Conservation (phyloP, 148 eudicot genomes). For the Polygonum maritimum region DNA sequence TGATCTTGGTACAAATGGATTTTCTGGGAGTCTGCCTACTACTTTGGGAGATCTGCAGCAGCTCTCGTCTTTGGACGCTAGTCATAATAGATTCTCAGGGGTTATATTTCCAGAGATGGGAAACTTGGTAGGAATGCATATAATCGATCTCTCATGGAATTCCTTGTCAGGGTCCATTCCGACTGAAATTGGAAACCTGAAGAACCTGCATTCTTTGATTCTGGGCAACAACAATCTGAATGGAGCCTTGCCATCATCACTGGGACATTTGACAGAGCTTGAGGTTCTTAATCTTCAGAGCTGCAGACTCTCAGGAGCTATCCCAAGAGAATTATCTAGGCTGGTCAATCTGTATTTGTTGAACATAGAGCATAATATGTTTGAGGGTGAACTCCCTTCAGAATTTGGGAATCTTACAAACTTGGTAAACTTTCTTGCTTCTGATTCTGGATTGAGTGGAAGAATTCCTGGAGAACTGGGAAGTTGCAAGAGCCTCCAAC, state of each 20-base stretch:
- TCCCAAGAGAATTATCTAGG: constrained; percentile 54
- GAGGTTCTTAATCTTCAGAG: constrained; percentile 40
- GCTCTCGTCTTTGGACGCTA: constrained; percentile 51
- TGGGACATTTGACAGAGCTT: constrained; percentile 47
- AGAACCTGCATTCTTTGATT: constrained; percentile 26
- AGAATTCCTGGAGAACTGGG: constrained; percentile 60
- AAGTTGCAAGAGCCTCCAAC: constrained; percentile 61
- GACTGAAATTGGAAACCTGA: constrained; percentile 34
- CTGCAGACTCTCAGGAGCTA: constrained; percentile 49
- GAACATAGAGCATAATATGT: constrained; percentile 57
- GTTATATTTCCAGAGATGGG: constrained; percentile 46
- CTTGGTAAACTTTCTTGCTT: constrained; percentile 46
- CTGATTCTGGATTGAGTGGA: constrained; percentile 56
- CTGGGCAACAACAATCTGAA: constrained; percentile 30
- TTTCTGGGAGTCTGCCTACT: constrained; percentile 64
- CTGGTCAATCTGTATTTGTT: constrained; percentile 43
- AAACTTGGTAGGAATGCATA: constrained; percentile 34
- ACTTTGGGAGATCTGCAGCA: constrained; percentile 43
- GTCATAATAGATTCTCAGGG: constrained; percentile 52
- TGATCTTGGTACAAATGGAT: constrained; percentile 56
- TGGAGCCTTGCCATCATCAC: constrained; percentile 47
- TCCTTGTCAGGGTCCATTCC: constrained; percentile 56
- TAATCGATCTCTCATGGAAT: constrained; percentile 61
- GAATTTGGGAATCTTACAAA: constrained; percentile 51
- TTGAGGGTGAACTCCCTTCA: constrained; percentile 59